phyloP scores from a whole-genome alignment of 345 rosid genomes.

The Bruguiera parviflora region DNA sequence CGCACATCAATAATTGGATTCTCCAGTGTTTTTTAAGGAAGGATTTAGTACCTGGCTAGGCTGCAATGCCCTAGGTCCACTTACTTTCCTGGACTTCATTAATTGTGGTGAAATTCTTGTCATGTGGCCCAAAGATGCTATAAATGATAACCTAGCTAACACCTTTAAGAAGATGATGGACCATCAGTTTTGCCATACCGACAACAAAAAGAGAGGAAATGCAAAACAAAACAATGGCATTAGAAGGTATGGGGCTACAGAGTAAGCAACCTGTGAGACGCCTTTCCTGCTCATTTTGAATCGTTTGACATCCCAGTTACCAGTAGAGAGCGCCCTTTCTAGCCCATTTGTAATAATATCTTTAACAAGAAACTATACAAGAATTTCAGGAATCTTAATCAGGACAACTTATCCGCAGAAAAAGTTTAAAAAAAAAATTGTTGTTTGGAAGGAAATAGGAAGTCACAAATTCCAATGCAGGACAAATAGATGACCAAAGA shows the following conservation, averaged over 20 bases:
- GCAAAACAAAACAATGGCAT: constrained; percentile 10
- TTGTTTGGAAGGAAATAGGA: no score
- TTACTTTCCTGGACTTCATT: constrained; percentile 97
- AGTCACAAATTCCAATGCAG: no score
- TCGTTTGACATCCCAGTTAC: constrained; percentile 85
- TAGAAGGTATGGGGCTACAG: constrained; percentile 10
- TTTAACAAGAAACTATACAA: constrained; percentile 36
- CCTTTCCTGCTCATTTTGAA: constrained; percentile 98
- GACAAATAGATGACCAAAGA: no score
- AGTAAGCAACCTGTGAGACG: constrained; percentile 69
- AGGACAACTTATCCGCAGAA: background rate
- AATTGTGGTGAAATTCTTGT: constrained; percentile 81
- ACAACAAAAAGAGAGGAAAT: constrained; percentile 14
- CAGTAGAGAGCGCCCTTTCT: constrained; percentile 90
- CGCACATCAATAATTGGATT: background rate
- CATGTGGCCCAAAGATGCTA: constrained; percentile 72
- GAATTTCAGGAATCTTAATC: background rate
- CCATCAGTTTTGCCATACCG: constrained; percentile 17
- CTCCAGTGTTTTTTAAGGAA: background rate
- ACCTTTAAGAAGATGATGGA: constrained; percentile 45
- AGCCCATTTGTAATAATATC: constrained; percentile 55
- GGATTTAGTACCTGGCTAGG: constrained; percentile 76
- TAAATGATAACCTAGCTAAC: constrained; percentile 74
- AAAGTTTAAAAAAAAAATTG: background rate
- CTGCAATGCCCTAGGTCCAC: constrained; percentile 98